Conservation (phyloP, 345 rosid genomes). For the Noccaea bulbosa region DNA sequence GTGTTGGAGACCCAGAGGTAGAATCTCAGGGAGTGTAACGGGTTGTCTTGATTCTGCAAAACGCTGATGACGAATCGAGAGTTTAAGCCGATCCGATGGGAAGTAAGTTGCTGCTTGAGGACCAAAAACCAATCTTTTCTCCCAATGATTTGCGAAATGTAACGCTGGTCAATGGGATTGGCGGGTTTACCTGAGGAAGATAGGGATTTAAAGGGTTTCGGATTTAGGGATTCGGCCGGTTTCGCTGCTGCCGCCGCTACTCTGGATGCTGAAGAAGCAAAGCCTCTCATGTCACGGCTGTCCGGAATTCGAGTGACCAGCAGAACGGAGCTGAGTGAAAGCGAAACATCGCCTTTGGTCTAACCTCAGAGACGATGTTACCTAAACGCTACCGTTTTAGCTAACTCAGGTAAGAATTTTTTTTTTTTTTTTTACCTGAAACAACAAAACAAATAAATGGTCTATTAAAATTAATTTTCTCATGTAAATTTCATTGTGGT, state of each 20-base stretch:
- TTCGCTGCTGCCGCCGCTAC: slow-evolving; percentile 24
- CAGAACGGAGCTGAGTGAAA: slow-evolving; percentile 30
- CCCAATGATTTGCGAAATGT: slow-evolving; percentile 61
- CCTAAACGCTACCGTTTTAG: slow-evolving; percentile 6
- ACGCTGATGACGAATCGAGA: slow-evolving; percentile 64
- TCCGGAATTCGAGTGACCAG: slow-evolving; percentile 34
- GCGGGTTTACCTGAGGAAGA: slow-evolving; percentile 26
- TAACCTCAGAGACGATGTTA: slow-evolving; percentile 1
- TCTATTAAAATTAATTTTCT: neutral
- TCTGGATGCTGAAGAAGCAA: slow-evolving; percentile 58
- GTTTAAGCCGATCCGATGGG: slow-evolving; percentile 56
- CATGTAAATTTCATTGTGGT: neutral
- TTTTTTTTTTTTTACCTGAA: too few relatives aligned
- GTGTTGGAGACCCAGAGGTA: slow-evolving; percentile 76
- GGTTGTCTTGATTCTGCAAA: slow-evolving; percentile 79
- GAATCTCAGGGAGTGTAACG: slow-evolving; percentile 59
- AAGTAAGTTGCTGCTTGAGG: slow-evolving; percentile 62
- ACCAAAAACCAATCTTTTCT: slow-evolving; percentile 77
- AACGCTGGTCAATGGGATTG: slow-evolving; percentile 49
- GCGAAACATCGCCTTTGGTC: slow-evolving; percentile 26
- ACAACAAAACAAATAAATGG: neutral
- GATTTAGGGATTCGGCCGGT: slow-evolving; percentile 24
- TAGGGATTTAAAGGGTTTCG: slow-evolving; percentile 13
- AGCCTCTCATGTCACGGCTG: slow-evolving; percentile 55
- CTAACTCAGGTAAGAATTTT: too few relatives aligned